Conservation (phyloP, 1,284 basidiomycete species). For the Wallemia hederae region DNA sequence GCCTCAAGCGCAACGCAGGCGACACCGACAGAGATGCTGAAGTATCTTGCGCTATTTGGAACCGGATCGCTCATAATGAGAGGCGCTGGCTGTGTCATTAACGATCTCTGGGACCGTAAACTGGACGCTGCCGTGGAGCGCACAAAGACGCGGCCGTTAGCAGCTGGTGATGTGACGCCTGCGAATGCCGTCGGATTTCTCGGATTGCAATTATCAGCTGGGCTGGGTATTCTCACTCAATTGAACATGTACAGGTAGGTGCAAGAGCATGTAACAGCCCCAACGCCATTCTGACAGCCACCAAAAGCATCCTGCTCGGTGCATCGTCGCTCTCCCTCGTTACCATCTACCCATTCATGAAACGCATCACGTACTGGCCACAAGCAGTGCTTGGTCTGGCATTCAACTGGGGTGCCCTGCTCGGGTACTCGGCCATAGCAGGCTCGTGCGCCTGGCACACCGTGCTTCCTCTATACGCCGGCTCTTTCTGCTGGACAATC, state of each 20-base stretch:
- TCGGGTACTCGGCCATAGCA: conserved; percentile 85
- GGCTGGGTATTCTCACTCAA: conserved; percentile 67
- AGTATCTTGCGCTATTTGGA: conserved; percentile 57
- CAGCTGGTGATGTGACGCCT: conserved; percentile 48
- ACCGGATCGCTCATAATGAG: conserved; percentile 82
- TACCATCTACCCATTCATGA: conserved; percentile 83
- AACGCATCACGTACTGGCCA: conserved; percentile 86
- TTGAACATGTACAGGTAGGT: conserved; percentile 75
- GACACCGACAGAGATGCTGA: conserved; percentile 25
- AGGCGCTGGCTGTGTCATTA: conserved; percentile 92
- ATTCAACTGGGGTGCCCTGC: conserved; percentile 89
- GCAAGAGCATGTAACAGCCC: not conserved
- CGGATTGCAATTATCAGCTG: conserved; percentile 48
- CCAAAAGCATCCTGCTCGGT: conserved; percentile 55
- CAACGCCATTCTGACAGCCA: not conserved
- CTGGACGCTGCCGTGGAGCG: conserved; percentile 63
- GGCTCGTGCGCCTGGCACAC: conserved; percentile 54
- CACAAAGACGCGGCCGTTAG: conserved; percentile 38
- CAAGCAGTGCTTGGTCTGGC: conserved; percentile 74
- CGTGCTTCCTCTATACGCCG: conserved; percentile 63
- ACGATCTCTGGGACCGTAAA: conserved; percentile 91
- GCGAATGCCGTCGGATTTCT: conserved; percentile 57
- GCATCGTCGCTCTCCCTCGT: conserved; percentile 70
- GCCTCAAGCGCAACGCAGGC: conserved; percentile 45
- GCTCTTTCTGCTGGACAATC: conserved; percentile 73